Evolutionary conservation across 2,329 filamentous ascomycete genomes (phyloP), one percentile per base, ranked within the genome.

Genomic region (Elsinoe perseae): DNA sequence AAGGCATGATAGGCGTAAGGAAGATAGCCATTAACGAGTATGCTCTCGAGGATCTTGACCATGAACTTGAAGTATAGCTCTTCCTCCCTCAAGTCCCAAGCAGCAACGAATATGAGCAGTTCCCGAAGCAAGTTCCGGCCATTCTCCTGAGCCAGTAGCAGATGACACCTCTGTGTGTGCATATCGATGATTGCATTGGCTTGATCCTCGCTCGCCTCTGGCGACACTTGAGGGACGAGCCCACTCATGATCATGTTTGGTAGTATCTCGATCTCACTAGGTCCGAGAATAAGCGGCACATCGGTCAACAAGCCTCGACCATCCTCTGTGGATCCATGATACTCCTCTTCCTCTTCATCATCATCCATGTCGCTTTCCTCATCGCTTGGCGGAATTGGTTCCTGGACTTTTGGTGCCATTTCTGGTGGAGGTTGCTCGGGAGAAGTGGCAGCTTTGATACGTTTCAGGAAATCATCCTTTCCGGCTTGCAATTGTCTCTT

Each of bases 221-320:
- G 38, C 82, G 61, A 67, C 58, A 82, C 78, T n/a, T 83, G 84
- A 64, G 95, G 88, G 20, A 95, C 83, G 54, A 97, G 95, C 60
- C 91, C 95, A 12, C 89, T 91, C 75, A 96, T 95, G 64, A 97
- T 86, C 58, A 96, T 95, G 91, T 96, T 95, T 56, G 95, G 92
- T 54, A 97, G 75, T 4, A 93, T 91, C 70, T 97, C 92, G 55
- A 96, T 96, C 71, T 97, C 92, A 56, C 90, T 91, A 0, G 92
- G 92, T 42, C 95, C 91, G 27, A 97, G 77, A 34, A 96, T 95
- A 62, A 97, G 87, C 27, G 92, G 92, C 10, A 97, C 89, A 68
- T 97, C 92, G 0, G 92, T 96, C 56, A 97, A 75, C 12, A 97
- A 75, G 10, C 92, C 92, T 16, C 89, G 86, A 66, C 88, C 79